phyloP scores from a whole-genome alignment of 805 yeast species.

The Kodamaea neixiangensis region DNA sequence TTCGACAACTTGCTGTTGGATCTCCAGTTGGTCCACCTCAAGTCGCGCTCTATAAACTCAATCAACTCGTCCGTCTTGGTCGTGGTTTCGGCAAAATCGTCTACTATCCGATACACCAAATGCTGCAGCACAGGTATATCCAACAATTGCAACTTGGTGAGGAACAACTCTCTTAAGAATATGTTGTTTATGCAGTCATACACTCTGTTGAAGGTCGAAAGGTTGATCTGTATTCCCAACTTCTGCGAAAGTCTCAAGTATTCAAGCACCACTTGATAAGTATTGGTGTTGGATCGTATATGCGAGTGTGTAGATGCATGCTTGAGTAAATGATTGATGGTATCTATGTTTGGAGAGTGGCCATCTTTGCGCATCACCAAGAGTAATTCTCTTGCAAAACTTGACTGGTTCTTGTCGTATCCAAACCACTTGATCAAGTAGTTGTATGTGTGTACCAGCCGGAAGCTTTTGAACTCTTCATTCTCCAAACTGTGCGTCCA shows the following conservation, averaged over 20 bases:
- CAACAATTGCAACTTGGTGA: slow-evolving; percentile 31
- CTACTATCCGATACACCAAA: slow-evolving; percentile 31
- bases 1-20: slow-evolving; percentile 29
- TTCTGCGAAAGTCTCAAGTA: slow-evolving; percentile 31
- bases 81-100: slow-evolving; percentile 37
- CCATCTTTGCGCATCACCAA: slow-evolving; percentile 45
- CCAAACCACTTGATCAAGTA: slow-evolving; percentile 44
- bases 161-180: slow-evolving; percentile 38
- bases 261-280: slow-evolving; percentile 31
- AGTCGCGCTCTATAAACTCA: slow-evolving; percentile 36
- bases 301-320: slow-evolving; percentile 32
- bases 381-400: slow-evolving; percentile 40
- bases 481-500: slow-evolving; percentile 40
- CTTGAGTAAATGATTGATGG: slow-evolving; percentile 39
- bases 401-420: slow-evolving; percentile 38
- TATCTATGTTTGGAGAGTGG: slow-evolving; percentile 39
- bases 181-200: slow-evolving; percentile 41
- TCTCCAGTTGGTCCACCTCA: slow-evolving; percentile 31
- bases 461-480: slow-evolving; percentile 25
- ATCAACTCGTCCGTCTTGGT: slow-evolving; percentile 26
- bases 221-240: slow-evolving; percentile 28
- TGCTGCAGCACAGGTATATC: slow-evolving; percentile 37
- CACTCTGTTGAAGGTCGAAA: slow-evolving; percentile 38
- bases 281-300: slow-evolving; percentile 33
- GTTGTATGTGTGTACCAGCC: slow-evolving; percentile 41